phyloP scores from a whole-genome alignment of 352 stramenopile genomes.

The Phytophthora pluvialis region DNA sequence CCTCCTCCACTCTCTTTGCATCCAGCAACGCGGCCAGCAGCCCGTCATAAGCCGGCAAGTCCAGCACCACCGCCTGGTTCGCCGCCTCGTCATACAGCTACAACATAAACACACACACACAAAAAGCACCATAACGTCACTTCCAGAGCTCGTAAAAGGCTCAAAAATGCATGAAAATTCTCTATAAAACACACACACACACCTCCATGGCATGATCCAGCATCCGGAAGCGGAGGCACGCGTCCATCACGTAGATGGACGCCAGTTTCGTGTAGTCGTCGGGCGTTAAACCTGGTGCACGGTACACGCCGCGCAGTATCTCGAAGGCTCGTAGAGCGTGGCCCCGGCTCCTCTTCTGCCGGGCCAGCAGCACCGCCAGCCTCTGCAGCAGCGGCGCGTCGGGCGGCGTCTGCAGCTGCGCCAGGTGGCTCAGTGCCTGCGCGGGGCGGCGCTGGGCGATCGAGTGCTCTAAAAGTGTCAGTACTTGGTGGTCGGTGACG shows the following conservation, averaged over 20 bases:
- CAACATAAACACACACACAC: neutral
- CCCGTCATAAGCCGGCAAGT: constrained; percentile 63
- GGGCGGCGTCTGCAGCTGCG: constrained; percentile 46
- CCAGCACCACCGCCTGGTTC: constrained; percentile 59
- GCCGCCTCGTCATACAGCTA: constrained; percentile 68
- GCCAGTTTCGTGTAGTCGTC: constrained; percentile 71
- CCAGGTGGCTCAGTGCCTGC: constrained; percentile 45
- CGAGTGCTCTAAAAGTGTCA: constrained; percentile 44
- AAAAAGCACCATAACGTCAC: constrained; percentile 18
- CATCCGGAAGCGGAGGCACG: constrained; percentile 58
- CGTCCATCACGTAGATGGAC: constrained; percentile 75
- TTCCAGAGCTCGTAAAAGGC: constrained; percentile 11
- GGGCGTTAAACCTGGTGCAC: constrained; percentile 38
- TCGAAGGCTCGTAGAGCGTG: constrained; percentile 43
- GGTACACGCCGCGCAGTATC: constrained; percentile 52
- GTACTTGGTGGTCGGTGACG: constrained; percentile 9
- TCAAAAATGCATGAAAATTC: constrained; percentile 4
- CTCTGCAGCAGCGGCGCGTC: constrained; percentile 45
- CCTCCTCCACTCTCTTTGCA: constrained; percentile 53
- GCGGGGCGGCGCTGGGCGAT: constrained; percentile 40
- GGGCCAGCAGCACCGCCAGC: constrained; percentile 56
- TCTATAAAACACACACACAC: constrained; percentile 19
- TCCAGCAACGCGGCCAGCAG: constrained; percentile 54
- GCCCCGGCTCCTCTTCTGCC: constrained; percentile 41
- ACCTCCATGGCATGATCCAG: constrained; percentile 70